A percentile compares a stretch with the other conserved stretches of the same genome.
Conservation (phyloP, 176 grass and related monocot species). For the Carex myosuroides region DNA sequence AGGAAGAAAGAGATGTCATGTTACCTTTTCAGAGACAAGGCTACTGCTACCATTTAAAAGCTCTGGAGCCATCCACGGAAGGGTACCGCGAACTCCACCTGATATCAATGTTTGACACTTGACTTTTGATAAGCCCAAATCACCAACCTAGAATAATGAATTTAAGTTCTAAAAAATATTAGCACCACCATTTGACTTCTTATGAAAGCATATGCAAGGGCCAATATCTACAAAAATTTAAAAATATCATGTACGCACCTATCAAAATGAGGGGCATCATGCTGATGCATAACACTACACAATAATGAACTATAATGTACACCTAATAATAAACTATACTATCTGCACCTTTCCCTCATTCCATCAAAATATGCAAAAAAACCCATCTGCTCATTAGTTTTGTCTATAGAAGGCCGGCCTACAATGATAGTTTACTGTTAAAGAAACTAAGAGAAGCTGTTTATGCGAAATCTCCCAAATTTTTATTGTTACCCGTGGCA, state of each 20-base stretch:
- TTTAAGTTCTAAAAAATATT: not conserved
- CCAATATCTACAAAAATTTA: not conserved
- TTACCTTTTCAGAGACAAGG: slow-evolving; percentile 90
- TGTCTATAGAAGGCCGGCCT: not conserved
- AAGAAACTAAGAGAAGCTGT: not conserved
- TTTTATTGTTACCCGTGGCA: not conserved
- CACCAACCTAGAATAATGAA: slow-evolving; percentile 66
- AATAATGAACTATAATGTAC: not conserved
- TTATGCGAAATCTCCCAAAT: not conserved
- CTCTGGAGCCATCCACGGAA: slow-evolving; percentile 99
- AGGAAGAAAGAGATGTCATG: slow-evolving; percentile 2
- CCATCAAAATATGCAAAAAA: not conserved
- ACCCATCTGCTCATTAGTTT: not conserved
- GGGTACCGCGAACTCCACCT: slow-evolving; percentile 90
- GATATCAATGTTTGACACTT: slow-evolving; percentile 92
- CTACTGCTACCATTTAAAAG: slow-evolving; percentile 81
- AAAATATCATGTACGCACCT: not conserved
- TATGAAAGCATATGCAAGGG: not conserved
- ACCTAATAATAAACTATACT: not conserved
- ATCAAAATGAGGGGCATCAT: not conserved
- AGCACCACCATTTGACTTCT: not conserved
- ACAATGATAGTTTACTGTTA: not conserved
- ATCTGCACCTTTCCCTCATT: not conserved
- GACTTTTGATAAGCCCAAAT: slow-evolving; percentile 94
- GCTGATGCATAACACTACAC: not conserved